Evolutionary conservation across 257 asterid species (phyloP).

Genomic region (Solanum habrochaites): DNA sequence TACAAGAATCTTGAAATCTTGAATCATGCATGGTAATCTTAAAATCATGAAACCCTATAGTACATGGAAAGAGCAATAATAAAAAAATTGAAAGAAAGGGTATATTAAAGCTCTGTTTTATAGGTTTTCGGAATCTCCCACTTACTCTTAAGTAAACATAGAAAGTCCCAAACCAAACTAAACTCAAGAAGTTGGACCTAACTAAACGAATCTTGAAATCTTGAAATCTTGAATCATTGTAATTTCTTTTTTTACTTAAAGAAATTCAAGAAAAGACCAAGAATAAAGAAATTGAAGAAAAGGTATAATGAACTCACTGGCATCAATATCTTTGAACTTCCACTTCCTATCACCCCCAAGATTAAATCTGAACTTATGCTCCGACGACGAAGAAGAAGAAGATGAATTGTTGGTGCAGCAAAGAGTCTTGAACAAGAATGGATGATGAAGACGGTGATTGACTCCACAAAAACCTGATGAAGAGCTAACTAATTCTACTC

Average conservation of each 20-base stretch:
- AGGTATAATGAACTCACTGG: conserved; percentile 29
- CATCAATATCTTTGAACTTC: conserved; percentile 65
- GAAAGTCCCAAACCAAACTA: background rate
- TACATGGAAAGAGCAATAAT: background rate
- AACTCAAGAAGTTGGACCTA: background rate
- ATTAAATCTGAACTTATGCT: conserved; percentile 43
- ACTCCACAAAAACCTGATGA: conserved; percentile 12
- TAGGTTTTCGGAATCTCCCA: background rate
- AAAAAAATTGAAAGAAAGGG: background rate
- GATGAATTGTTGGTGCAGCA: conserved; percentile 44
- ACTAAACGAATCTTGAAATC: background rate
- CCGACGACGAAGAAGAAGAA: conserved; percentile 20
- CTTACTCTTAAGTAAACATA: background rate
- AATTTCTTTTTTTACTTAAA: background rate
- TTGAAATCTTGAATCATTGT: background rate
- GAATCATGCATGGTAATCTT: too few relatives aligned
- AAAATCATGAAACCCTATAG: background rate
- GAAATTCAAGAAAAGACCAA: background rate
- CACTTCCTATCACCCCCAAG: conserved; percentile 42
- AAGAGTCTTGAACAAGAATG: conserved; percentile 22
- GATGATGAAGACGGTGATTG: conserved; percentile 16
- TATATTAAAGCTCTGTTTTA: background rate
- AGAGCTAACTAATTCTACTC: background rate
- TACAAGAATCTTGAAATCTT: background rate
- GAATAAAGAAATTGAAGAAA: background rate